phyloP scores from a whole-genome alignment of 192 early-diverging fungal species.

The Phycomyces blakesleeanus region DNA sequence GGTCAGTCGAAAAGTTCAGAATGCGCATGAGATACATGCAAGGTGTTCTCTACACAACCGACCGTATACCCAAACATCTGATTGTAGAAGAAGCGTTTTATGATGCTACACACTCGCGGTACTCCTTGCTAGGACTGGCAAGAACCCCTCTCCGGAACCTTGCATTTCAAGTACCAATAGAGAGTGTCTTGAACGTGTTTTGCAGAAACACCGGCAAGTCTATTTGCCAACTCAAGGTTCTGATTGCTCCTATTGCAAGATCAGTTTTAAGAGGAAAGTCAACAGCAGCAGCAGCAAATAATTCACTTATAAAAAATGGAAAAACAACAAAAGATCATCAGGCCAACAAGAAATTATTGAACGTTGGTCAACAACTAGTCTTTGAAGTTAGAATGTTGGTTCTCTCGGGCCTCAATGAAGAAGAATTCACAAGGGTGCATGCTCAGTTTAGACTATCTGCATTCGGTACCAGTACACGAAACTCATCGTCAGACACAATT shows the following conservation, averaged over 20 bases:
- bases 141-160: constrained; percentile 40
- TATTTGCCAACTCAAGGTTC: constrained; percentile 37
- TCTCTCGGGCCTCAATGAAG: constrained; percentile 53
- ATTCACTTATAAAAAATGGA: neutral
- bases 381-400: constrained; percentile 64
- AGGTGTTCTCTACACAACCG: constrained; percentile 47
- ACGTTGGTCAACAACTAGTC: constrained; percentile 47
- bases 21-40: constrained; percentile 35
- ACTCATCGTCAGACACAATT: constrained; percentile 39
- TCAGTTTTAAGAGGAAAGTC: neutral
- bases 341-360: constrained; percentile 24
- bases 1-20: constrained; percentile 36
- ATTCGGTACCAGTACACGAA: constrained; percentile 43
- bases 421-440: constrained; percentile 64
- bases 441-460: constrained; percentile 63
- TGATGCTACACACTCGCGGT: constrained; percentile 45
- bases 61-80: constrained; percentile 48
- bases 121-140: constrained; percentile 47
- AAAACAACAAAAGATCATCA: constrained; percentile 1
- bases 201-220: constrained; percentile 39
- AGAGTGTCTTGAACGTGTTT: constrained; percentile 38
- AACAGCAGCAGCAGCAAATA: neutral
- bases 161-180: constrained; percentile 38
- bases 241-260: constrained; percentile 40
- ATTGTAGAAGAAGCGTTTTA: constrained; percentile 56